Percentiles rank a stretch among this genome's conserved stretches.
phyloP scores from a whole-genome alignment of 352 stramenopile genomes.

The Saprolegnia parasitica region DNA sequence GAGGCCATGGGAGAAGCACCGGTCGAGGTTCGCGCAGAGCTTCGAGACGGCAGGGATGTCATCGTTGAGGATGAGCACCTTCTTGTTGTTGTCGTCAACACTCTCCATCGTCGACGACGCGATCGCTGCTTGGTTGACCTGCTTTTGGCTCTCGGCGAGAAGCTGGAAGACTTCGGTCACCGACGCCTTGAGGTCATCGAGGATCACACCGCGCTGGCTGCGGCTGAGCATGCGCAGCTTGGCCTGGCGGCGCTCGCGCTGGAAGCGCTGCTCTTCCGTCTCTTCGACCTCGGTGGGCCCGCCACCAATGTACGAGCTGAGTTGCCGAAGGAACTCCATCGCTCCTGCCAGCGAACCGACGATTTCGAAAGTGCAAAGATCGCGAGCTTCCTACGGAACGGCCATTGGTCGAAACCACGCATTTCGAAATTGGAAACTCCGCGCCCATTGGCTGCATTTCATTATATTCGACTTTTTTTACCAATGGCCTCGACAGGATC shows the following conservation, averaged over 20 bases:
- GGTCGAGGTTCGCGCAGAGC: conserved; percentile 67
- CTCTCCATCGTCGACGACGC: conserved; percentile 62
- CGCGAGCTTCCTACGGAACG: neutral
- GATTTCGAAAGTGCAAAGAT: conserved; percentile 5
- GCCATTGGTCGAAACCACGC: conserved; percentile 3
- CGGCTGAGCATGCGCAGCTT: conserved; percentile 67
- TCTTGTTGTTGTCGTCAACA: conserved; percentile 55
- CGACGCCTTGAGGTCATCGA: conserved; percentile 72
- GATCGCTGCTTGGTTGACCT: neutral
- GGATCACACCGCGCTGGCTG: conserved; percentile 66
- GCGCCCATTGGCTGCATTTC: neutral
- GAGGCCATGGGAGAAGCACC: conserved; percentile 61
- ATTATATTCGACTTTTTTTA: neutral
- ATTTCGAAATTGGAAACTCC: conserved; percentile 7
- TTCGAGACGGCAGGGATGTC: conserved; percentile 60
- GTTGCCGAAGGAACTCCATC: conserved; percentile 43
- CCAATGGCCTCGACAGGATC: conserved; percentile 7
- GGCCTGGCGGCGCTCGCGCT: conserved; percentile 44
- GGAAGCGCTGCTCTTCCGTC: conserved; percentile 47
- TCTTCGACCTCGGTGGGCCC: conserved; percentile 47
- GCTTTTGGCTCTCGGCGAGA: conserved; percentile 44
- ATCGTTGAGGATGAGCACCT: conserved; percentile 65
- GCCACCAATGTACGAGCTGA: conserved; percentile 47
- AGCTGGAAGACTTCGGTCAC: conserved; percentile 48
- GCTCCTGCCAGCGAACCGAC: neutral